A percentile compares a stretch with the other conserved stretches of the same genome.
Conservation (phyloP, 106 monocot genomes). For the Ottelia alismoides region DNA sequence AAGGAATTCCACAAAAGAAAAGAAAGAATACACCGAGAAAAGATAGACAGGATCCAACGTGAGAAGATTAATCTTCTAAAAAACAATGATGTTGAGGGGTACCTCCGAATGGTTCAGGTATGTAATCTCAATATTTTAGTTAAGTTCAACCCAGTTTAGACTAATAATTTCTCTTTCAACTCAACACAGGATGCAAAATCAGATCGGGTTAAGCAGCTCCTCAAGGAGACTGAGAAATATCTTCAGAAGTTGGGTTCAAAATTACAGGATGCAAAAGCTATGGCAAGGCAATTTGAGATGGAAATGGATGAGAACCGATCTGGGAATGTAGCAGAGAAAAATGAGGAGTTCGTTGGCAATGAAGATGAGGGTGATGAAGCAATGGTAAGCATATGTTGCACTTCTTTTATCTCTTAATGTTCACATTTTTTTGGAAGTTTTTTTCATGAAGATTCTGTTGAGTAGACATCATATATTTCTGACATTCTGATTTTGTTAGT, state of each 20-base stretch:
- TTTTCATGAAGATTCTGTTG: too few relatives aligned
- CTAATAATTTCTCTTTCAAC: neutral
- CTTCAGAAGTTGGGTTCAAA: constrained; percentile 88
- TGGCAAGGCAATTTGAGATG: constrained; percentile 45
- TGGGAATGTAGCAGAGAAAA: constrained; percentile 42
- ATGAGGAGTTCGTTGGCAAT: constrained; percentile 42
- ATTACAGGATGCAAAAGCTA: constrained; percentile 67
- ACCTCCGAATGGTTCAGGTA: constrained; percentile 99
- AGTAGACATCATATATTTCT: too few relatives aligned
- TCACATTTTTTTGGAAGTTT: too few relatives aligned
- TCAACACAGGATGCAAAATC: constrained; percentile 85
- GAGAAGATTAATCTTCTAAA: constrained; percentile 98
- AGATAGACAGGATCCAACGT: constrained; percentile 90
- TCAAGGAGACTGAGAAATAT: constrained; percentile 98
- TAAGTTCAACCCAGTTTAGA: too few relatives aligned
- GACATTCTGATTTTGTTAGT: too few relatives aligned
- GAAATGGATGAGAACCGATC: constrained; percentile 50
- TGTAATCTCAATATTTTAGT: too few relatives aligned
- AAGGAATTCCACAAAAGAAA: constrained; percentile 97
- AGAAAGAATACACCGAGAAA: constrained; percentile 85
- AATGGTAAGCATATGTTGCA: constrained; percentile 28
- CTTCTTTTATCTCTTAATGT: too few relatives aligned
- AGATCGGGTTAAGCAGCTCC: constrained; percentile 95
- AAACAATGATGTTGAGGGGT: constrained; percentile 99
- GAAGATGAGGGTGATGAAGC: constrained; percentile 94